Evolutionary conservation across 2,329 filamentous ascomycete species (phyloP).

Genomic region (Ophiostoma piceae): DNA sequence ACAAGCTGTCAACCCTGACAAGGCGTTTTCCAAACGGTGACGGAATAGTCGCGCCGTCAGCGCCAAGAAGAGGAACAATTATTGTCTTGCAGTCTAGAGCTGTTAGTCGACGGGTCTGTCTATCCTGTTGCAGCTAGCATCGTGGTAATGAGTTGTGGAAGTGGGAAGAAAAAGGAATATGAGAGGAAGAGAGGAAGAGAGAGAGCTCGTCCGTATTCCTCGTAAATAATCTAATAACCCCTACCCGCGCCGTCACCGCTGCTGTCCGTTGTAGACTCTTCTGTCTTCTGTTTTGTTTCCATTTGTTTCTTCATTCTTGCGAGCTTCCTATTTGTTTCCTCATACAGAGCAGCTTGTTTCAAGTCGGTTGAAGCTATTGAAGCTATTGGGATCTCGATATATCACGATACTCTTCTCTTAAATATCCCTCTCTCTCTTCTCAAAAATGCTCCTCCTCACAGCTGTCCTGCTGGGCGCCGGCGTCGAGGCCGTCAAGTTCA

Average conservation of each 20-base stretch:
- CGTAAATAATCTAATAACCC: background rate
- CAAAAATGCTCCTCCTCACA: slow-evolving; percentile 7
- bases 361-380: background rate
- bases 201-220: background rate
- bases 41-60: background rate
- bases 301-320: background rate
- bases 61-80: background rate
- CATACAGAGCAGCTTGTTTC: background rate
- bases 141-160: background rate
- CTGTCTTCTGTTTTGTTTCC: background rate
- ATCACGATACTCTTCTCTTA: background rate
- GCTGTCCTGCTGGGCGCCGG: slow-evolving; percentile 21
- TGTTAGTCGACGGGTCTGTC: slow-evolving; percentile 1
- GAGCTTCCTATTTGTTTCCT: background rate
- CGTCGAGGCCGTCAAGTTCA: slow-evolving; percentile 19
- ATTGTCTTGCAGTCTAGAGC: background rate
- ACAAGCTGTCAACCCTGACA: background rate
- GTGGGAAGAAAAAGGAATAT: background rate
- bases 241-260: background rate
- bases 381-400: background rate
- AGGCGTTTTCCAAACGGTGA: slow-evolving; percentile 7
- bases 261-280: background rate
- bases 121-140: slow-evolving; percentile 8
- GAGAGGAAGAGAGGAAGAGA: background rate
- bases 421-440: background rate